Evolutionary conservation across 208 protist genomes (phyloP).

Genomic region (Acanthamoeba castellanii): DNA sequence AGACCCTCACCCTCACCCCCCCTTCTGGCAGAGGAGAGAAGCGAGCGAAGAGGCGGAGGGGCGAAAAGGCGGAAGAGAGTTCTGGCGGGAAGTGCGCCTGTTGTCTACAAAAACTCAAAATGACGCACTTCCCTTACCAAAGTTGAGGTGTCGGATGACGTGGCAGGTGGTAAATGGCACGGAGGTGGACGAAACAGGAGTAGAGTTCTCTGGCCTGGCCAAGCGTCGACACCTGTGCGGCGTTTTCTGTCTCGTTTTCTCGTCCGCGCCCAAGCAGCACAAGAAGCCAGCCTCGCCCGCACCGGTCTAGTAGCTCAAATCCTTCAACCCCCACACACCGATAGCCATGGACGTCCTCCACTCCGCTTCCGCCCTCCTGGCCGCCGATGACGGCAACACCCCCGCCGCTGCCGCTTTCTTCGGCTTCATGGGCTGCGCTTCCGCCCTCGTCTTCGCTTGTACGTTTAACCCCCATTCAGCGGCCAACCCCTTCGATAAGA

Average conservation of each 20-base stretch:
- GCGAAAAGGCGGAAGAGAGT: not conserved
- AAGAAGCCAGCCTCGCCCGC: not conserved
- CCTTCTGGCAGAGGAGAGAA: too few species aligned
- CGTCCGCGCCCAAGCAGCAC: not conserved
- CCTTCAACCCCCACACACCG: not conserved
- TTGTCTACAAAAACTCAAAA: not conserved
- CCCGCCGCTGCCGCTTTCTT: constrained; percentile 96
- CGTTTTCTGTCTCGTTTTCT: not conserved
- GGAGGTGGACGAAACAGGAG: not conserved
- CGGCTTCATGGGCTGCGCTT: constrained; percentile 96
- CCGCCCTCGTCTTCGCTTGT: constrained; percentile 91
- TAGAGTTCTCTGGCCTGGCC: not conserved
- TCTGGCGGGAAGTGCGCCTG: not conserved
- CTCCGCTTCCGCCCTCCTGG: constrained; percentile 26
- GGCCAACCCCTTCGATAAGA: too few species aligned
- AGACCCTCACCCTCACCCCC: too few species aligned
- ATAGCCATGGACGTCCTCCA: constrained; percentile 63
- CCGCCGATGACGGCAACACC: not conserved
- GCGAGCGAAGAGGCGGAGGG: too few species aligned
- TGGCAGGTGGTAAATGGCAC: not conserved
- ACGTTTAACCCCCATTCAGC: not conserved
- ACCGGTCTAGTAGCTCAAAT: too few species aligned
- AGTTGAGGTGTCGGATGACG: not conserved
- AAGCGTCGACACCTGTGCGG: not conserved
- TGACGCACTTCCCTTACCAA: not conserved